A percentile compares a stretch with the other conserved stretches of the same genome.
These are phyloP conservation scores for Nannochloropsis salina DNA, from an alignment of 108 stramenopile genomes.

Conservation along the genomic window DNA sequence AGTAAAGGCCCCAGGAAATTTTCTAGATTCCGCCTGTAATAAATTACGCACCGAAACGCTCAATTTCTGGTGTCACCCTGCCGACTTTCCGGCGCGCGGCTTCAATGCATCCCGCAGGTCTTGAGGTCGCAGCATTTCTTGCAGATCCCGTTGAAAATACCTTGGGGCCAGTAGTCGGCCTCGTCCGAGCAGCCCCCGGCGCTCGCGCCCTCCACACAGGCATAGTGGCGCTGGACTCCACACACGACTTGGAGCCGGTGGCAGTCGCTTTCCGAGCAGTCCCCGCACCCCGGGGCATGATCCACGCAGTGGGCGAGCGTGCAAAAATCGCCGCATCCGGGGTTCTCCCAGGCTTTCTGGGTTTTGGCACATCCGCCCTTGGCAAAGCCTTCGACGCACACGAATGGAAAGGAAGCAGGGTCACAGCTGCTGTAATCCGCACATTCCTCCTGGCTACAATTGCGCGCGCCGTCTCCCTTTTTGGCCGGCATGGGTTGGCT, in stretches of 20 bases:
- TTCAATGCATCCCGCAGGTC: not conserved
- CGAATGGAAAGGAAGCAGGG: not conserved
- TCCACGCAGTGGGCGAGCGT: not conserved
- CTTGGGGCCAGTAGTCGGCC: not conserved
- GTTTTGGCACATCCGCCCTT: not conserved
- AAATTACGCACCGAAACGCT: too few species aligned
- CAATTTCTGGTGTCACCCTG: too few species aligned
- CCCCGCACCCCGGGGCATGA: not conserved
- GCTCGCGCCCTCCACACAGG: not conserved
- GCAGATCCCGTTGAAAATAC: not conserved
- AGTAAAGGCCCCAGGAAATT: too few species aligned
- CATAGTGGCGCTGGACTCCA: not conserved
- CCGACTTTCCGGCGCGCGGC: too few species aligned
- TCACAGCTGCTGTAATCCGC: not conserved
- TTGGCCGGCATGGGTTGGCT: not conserved
- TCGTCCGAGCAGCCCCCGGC: not conserved
- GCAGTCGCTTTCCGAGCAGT: not conserved
- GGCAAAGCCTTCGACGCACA: slow-evolving; percentile 16
- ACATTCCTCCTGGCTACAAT: not conserved
- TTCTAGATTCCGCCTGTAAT: too few species aligned
- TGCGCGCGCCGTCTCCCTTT: not conserved
- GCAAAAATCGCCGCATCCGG: not conserved
- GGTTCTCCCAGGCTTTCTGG: not conserved
- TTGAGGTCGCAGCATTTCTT: slow-evolving; percentile 1
- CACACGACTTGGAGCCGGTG: not conserved